Evolutionary conservation across 129 eudicot species (phyloP), one percentile per base, ranked within the genome.

Genomic region (Scalesia atractyloides): DNA sequence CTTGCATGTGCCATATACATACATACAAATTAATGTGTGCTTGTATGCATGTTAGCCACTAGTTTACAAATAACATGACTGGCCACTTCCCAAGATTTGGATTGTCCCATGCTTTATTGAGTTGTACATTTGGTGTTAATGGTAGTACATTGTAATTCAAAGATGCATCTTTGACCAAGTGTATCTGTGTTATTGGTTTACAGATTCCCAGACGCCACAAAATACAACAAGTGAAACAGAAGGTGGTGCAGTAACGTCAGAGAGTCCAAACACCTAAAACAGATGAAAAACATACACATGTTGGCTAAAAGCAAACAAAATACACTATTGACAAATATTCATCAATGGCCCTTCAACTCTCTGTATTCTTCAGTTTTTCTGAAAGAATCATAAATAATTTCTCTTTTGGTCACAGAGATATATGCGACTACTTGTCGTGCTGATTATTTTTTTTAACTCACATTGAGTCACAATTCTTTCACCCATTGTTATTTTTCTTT

Each of bases 121-220:
- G 65, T 77, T 70, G 82, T 70, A 39, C 47, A 77, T 61, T 70
- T 11, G 14, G 64, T 6, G 22, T 19, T 5, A 69, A 49, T 14
- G 22, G 69, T 60, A 60, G 64, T 76, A 76, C 69, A 77, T 50
- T 69, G 44, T 11, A 77, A 69, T 56, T 60, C 82, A 77, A 78
- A 34, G 41, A 78, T 78, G 65, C 36, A 37, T 73, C 39, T 61
- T 74, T 74, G 79, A 81, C 77, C 67, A 57, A 52, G 11, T 62
- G 36, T 70, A 52, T 63, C 3, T 41, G 67, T 70, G 58, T 5
- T 78, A 57, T 74, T 74, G 58, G 58, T 73, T 85, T 65, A 72
- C 86, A 88, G 95, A 82, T 77, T 71, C 95, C 34, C 90, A 73
- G 72, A 79, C 80, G 81, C 82, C 86, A 56, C 88, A 85, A 71